Percentiles rank a stretch among this genome's conserved stretches.
These are phyloP conservation scores for Suillus fuscotomentosus DNA, from an alignment of 768 basidiomycete genomes.

Conservation along the genomic window DNA sequence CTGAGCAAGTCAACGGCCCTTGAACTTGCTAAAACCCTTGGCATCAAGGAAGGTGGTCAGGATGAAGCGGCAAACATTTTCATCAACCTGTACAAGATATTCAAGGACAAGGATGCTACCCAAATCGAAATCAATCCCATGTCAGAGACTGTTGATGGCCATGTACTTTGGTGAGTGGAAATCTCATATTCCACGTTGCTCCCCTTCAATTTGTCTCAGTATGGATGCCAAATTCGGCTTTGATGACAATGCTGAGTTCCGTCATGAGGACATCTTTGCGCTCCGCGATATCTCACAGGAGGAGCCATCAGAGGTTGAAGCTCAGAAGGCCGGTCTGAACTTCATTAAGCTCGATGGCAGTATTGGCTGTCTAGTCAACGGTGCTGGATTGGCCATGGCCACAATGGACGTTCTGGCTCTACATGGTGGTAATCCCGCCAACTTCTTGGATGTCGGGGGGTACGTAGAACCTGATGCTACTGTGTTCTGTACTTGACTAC, in stretches of 20 bases:
- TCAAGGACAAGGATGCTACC: slow-evolving; percentile 98
- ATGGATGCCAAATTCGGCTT: slow-evolving; percentile 99
- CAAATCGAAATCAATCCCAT: slow-evolving; percentile 99
- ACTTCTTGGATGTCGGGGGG: slow-evolving; percentile 99
- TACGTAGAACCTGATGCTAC: slow-evolving; percentile 28
- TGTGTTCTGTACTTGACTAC: slow-evolving; percentile 4
- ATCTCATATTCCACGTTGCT: background rate
- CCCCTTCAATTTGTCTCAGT: slow-evolving; percentile 39
- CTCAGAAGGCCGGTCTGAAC: slow-evolving; percentile 93
- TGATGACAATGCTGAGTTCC: slow-evolving; percentile 99
- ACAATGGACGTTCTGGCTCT: slow-evolving; percentile 99
- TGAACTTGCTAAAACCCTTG: slow-evolving; percentile 83
- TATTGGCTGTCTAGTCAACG: slow-evolving; percentile 97
- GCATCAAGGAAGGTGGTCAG: slow-evolving; percentile 77
- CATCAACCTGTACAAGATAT: slow-evolving; percentile 90
- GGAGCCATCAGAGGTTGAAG: slow-evolving; percentile 96
- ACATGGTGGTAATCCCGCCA: slow-evolving; percentile 95
- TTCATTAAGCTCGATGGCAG: slow-evolving; percentile 99
- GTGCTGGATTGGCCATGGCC: slow-evolving; percentile 98
- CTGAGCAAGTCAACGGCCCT: slow-evolving; percentile 71
- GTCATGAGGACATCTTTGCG: slow-evolving; percentile 85
- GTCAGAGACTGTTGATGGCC: slow-evolving; percentile 88
- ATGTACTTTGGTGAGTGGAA: slow-evolving; percentile 83
- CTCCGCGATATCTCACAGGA: slow-evolving; percentile 94
- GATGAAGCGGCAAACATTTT: slow-evolving; percentile 92